Evolutionary conservation across 495 filamentous ascomycete species (phyloP).

Genomic region (Neurospora cerealis): DNA sequence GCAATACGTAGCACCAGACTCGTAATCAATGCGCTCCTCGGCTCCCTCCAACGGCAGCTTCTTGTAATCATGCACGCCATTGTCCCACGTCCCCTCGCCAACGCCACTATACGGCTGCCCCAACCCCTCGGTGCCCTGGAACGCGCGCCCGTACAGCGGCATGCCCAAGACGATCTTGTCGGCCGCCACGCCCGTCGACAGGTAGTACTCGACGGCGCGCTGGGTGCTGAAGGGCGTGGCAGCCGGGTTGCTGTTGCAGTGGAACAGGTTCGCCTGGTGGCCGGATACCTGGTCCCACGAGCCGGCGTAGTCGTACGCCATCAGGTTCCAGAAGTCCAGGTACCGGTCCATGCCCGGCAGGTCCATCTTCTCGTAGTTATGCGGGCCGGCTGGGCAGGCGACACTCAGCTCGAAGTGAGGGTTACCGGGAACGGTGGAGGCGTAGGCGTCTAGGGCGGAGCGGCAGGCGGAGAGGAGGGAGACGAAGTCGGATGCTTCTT

Average conservation of each 20-base stretch:
- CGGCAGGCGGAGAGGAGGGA: slow-evolving; percentile 56
- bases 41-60: slow-evolving; percentile 46
- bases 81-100: slow-evolving; percentile 76
- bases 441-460: slow-evolving; percentile 51
- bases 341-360: slow-evolving; percentile 65
- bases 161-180: slow-evolving; percentile 80
- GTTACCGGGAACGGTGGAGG: slow-evolving; percentile 31
- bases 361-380: slow-evolving; percentile 68
- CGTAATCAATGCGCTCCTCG: slow-evolving; percentile 38
- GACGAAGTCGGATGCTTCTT: slow-evolving; percentile 67
- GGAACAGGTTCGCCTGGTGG: slow-evolving; percentile 74
- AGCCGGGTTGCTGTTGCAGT: slow-evolving; percentile 39
- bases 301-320: slow-evolving; percentile 75
- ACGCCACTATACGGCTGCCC: slow-evolving; percentile 60
- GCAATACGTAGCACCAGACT: slow-evolving; percentile 59
- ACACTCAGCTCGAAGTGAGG: slow-evolving; percentile 75
- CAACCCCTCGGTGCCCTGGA: slow-evolving; percentile 63
- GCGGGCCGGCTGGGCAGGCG: slow-evolving; percentile 53
- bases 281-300: slow-evolving; percentile 66
- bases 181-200: slow-evolving; percentile 47
- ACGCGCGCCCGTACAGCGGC: slow-evolving; percentile 86
- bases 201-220: slow-evolving; percentile 58
- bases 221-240: slow-evolving; percentile 71
- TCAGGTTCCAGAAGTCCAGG: slow-evolving; percentile 92
- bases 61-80: slow-evolving; percentile 84